phyloP scores from a whole-genome alignment of 2,329 filamentous ascomycete species.

The Pseudofabraea citricarpa region DNA sequence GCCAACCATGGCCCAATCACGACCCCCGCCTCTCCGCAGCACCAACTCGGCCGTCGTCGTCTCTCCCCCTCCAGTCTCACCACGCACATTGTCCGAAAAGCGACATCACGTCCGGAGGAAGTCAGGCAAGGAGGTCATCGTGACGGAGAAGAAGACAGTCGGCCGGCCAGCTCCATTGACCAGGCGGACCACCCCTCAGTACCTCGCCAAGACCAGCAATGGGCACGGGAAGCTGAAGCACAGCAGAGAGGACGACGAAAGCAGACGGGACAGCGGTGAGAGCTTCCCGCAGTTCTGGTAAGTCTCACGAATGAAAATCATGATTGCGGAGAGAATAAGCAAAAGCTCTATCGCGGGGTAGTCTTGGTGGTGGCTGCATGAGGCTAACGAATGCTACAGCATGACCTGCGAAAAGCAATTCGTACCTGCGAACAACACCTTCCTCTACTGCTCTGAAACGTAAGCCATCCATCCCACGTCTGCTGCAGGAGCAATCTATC shows the following conservation, averaged over 20 bases:
- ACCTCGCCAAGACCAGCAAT: constrained; percentile 8
- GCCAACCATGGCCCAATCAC: background rate
- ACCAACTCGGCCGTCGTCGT: background rate
- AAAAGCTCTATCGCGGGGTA: background rate
- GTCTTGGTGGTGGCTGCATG: constrained; percentile 13
- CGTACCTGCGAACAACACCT: constrained; percentile 49
- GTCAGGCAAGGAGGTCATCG: background rate
- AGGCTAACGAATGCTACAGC: constrained; percentile 34
- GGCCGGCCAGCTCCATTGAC: constrained; percentile 14
- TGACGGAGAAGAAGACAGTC: constrained; percentile 15
- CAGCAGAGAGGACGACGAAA: constrained; percentile 16
- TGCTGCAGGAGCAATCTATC: constrained; percentile 16
- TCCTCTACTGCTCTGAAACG: constrained; percentile 60
- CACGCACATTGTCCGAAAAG: background rate
- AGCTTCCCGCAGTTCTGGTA: constrained; percentile 64
- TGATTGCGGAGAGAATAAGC: constrained; percentile 7
- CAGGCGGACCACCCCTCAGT: constrained; percentile 17
- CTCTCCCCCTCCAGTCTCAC: background rate
- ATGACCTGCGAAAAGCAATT: constrained; percentile 67
- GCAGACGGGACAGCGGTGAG: constrained; percentile 46
- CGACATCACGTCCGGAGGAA: background rate
- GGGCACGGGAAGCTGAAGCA: constrained; percentile 8
- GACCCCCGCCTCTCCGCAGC: background rate
- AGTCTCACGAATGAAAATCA: constrained; percentile 26
- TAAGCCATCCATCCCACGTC: constrained; percentile 34